Conservation (phyloP, 208 protist species). For the Tritrichomonas musculus region DNA sequence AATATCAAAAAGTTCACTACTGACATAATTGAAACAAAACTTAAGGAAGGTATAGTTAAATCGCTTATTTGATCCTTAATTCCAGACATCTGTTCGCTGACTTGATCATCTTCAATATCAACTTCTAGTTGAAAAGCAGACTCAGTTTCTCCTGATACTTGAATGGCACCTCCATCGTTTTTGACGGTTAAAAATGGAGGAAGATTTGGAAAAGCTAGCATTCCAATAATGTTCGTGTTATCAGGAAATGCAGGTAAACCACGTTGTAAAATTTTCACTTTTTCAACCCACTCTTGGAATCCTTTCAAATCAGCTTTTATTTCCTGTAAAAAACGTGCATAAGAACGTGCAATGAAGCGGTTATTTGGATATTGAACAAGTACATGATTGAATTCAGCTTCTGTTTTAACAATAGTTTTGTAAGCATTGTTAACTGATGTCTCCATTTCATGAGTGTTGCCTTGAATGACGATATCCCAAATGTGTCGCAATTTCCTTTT, state of each 20-base stretch:
- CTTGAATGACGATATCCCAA: background rate
- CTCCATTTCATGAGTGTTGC: background rate
- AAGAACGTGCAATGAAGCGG: background rate
- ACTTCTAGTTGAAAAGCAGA: background rate
- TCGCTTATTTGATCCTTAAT: background rate
- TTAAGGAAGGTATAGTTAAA: background rate
- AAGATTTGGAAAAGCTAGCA: background rate
- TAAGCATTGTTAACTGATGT: background rate
- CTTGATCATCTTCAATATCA: background rate
- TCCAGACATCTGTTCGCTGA: too few species aligned
- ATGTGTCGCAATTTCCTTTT: background rate
- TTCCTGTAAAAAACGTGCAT: background rate
- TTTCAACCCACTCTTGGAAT: background rate
- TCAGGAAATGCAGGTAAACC: background rate
- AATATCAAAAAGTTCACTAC: background rate
- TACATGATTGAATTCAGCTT: background rate
- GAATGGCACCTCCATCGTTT: background rate
- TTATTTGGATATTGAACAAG: background rate
- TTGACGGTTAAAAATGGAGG: background rate
- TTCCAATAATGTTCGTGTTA: background rate
- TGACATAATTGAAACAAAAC: background rate
- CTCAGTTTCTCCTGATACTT: background rate
- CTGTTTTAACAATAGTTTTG: background rate
- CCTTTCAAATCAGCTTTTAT: background rate
- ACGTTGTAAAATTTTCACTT: background rate